A percentile compares a stretch with the other conserved stretches of the same genome.
phyloP scores from a whole-genome alignment of 306 rosid species.

The Citrullus amarus region DNA sequence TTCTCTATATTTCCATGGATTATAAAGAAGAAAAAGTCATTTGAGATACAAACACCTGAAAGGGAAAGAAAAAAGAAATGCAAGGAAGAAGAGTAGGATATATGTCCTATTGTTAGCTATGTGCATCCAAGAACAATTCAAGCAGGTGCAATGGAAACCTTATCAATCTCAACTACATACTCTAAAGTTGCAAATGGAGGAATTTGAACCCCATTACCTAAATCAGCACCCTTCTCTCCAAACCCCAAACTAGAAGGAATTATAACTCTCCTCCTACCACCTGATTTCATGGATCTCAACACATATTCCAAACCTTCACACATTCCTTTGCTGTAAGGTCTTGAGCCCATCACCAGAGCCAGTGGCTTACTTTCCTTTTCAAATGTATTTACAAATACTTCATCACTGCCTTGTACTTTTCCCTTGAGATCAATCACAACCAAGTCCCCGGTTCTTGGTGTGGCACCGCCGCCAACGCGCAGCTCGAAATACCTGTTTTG shows the following conservation, averaged over 20 bases:
- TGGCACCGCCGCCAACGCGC: constrained; percentile 60
- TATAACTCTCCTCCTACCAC: constrained; percentile 65
- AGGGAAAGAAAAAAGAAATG: background rate
- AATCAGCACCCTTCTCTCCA: constrained; percentile 73
- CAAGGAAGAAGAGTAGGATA: background rate
- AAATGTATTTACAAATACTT: constrained; percentile 76
- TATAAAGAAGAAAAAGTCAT: background rate
- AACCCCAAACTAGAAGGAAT: constrained; percentile 70
- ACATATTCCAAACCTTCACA: constrained; percentile 86
- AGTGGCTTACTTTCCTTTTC: constrained; percentile 54
- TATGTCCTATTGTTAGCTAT: background rate
- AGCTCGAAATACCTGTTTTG: constrained; percentile 42
- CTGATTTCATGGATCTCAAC: constrained; percentile 62
- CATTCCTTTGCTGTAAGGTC: constrained; percentile 81
- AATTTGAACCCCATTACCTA: constrained; percentile 59
- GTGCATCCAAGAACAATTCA: constrained; percentile 13
- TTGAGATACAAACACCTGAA: background rate
- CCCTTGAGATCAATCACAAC: constrained; percentile 75
- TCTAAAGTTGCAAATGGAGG: constrained; percentile 80
- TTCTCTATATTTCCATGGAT: background rate
- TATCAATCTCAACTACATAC: constrained; percentile 63
- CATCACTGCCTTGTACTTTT: constrained; percentile 33
- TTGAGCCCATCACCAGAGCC: constrained; percentile 82
- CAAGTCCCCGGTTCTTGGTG: constrained; percentile 66
- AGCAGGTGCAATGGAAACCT: constrained; percentile 89